Evolutionary conservation across 495 filamentous ascomycete species (phyloP).

Genomic region (Podospora conica): DNA sequence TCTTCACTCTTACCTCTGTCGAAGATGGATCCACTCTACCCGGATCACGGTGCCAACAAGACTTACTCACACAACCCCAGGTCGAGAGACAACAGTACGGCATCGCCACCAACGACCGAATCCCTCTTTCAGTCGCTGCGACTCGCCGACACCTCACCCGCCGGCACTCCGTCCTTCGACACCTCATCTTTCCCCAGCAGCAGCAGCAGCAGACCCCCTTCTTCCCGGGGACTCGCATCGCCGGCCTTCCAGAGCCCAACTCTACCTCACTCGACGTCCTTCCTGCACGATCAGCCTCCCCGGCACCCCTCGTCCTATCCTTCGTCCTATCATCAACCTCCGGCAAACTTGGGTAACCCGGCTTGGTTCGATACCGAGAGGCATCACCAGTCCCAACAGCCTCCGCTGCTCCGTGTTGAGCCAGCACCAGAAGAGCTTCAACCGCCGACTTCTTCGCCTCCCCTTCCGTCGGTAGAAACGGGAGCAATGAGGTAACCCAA

Average conservation of each 20-base stretch:
- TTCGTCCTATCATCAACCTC: slow-evolving; percentile 24
- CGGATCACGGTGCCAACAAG: slow-evolving; percentile 27
- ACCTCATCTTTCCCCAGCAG: slow-evolving; percentile 24
- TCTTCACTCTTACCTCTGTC: slow-evolving; percentile 5
- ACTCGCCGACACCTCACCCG: slow-evolving; percentile 23
- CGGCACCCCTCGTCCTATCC: slow-evolving; percentile 12
- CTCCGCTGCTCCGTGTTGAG: slow-evolving; percentile 33
- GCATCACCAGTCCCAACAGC: slow-evolving; percentile 19
- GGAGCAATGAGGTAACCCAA: slow-evolving; percentile 38
- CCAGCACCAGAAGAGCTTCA: slow-evolving; percentile 25
- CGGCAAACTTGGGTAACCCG: slow-evolving; percentile 22
- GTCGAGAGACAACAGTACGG: slow-evolving; percentile 33
- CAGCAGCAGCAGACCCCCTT: slow-evolving; percentile 28
- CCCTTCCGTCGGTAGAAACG: slow-evolving; percentile 20
- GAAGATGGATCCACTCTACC: slow-evolving; percentile 32
- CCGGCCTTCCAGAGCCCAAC: slow-evolving; percentile 24
- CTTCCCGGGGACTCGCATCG: slow-evolving; percentile 23
- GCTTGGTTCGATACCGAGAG: slow-evolving; percentile 29
- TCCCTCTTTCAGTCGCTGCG: slow-evolving; percentile 31
- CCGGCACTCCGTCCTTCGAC: slow-evolving; percentile 19
- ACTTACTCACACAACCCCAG: slow-evolving; percentile 44
- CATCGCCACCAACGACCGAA: slow-evolving; percentile 28
- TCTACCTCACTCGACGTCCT: slow-evolving; percentile 22
- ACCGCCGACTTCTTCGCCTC: slow-evolving; percentile 25
- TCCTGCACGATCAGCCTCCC: slow-evolving; percentile 19